Conservation (phyloP, 495 filamentous ascomycete genomes). For the Neurospora sp. region DNA sequence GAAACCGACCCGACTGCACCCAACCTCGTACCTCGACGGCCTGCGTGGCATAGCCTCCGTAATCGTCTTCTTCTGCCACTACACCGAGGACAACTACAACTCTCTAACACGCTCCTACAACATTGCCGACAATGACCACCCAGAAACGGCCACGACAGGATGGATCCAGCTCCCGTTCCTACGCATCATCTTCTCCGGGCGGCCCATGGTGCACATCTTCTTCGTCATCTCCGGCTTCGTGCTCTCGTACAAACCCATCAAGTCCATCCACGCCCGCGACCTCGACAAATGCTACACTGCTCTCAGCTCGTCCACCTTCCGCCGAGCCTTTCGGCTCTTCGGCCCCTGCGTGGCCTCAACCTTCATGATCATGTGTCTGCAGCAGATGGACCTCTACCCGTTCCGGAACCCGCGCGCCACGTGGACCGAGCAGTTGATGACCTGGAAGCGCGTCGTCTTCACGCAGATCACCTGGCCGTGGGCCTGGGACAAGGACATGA, state of each 20-base stretch:
- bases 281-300: constrained; percentile 21
- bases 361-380: constrained; percentile 42
- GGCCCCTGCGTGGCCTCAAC: constrained; percentile 50
- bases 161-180: constrained; percentile 54
- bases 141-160: constrained; percentile 11
- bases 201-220: constrained; percentile 65
- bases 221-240: constrained; percentile 66
- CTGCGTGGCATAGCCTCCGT: constrained; percentile 46
- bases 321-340: constrained; percentile 53
- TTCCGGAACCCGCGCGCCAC: constrained; percentile 18
- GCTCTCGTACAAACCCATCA: constrained; percentile 54
- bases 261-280: constrained; percentile 44
- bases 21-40: constrained; percentile 45
- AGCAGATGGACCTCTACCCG: constrained; percentile 39
- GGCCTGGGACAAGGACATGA: constrained; percentile 43
- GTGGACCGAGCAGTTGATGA: constrained; percentile 36
- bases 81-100: constrained; percentile 33
- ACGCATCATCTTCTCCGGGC: constrained; percentile 52
- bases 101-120: constrained; percentile 29
- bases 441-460: constrained; percentile 37
- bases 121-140: constrained; percentile 33
- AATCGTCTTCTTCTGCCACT: constrained; percentile 42
- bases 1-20: constrained; percentile 20
- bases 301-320: constrained; percentile 53
- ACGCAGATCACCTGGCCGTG: constrained; percentile 43